Evolutionary conservation across 495 filamentous ascomycete species (phyloP).

Genomic region (Xylaria curta): DNA sequence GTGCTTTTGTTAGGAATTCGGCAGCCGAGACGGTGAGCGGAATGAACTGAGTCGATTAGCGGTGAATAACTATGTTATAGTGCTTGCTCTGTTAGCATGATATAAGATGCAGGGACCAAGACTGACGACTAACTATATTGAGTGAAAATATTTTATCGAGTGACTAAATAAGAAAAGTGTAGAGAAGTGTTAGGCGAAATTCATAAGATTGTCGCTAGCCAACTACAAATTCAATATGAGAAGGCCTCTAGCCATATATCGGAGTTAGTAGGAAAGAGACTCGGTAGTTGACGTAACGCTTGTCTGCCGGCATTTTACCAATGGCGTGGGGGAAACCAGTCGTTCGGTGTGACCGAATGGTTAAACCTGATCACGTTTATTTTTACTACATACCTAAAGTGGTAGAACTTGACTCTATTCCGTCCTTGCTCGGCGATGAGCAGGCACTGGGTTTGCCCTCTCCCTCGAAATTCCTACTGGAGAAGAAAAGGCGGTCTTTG

Average conservation of each 20-base stretch:
- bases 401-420: neutral
- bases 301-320: neutral
- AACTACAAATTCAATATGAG: neutral
- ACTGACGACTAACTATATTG: neutral
- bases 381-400: neutral
- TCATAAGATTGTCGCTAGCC: neutral
- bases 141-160: neutral
- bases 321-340: slow-evolving; percentile 4
- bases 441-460: neutral
- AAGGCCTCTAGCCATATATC: neutral
- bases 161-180: neutral
- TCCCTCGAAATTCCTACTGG: neutral
- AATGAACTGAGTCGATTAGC: neutral
- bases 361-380: neutral
- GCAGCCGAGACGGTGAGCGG: slow-evolving; percentile 6
- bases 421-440: neutral
- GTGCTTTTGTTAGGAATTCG: neutral
- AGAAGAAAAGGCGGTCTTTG: neutral
- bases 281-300: slow-evolving; percentile 13
- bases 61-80: slow-evolving; percentile 2
- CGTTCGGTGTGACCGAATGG: slow-evolving; percentile 2
- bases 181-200: neutral
- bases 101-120: neutral
- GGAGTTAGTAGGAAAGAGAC: neutral
- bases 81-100: neutral